phyloP scores from a whole-genome alignment of 257 asterid species.

The Plantago ovata region DNA sequence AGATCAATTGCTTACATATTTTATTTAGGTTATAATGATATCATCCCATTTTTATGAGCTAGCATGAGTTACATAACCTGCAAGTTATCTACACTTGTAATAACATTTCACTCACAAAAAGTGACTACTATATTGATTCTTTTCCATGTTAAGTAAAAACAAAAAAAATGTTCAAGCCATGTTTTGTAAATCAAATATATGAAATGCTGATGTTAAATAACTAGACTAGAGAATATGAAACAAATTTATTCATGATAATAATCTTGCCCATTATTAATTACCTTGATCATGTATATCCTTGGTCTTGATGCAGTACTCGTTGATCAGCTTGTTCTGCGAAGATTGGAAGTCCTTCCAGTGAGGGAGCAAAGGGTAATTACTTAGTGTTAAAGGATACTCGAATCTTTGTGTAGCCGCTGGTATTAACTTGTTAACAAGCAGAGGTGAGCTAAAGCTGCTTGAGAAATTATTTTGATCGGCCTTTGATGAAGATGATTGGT shows the following conservation, averaged over 20 bases:
- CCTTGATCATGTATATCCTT: slow-evolving; percentile 27
- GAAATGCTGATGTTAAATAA: not conserved
- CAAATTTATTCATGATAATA: no score
- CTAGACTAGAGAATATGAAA: not conserved
- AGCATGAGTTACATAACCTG: no score
- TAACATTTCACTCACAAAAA: no score
- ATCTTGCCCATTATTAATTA: no score
- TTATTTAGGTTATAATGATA: no score
- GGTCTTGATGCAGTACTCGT: slow-evolving; percentile 14
- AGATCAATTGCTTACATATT: no score
- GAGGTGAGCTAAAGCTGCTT: slow-evolving; percentile 22
- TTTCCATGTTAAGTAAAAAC: no score
- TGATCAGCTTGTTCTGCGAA: slow-evolving; percentile 10
- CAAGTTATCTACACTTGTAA: no score
- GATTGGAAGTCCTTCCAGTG: slow-evolving; percentile 29
- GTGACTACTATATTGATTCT: no score
- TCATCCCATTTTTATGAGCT: no score
- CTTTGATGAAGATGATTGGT: slow-evolving; percentile 25
- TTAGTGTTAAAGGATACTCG: slow-evolving; percentile 17
- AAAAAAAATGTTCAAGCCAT: no score
- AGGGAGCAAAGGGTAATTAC: slow-evolving; percentile 15
- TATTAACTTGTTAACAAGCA: slow-evolving; percentile 20
- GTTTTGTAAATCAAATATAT: no score
- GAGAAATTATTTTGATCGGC: slow-evolving; percentile 15
- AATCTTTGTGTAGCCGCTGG: slow-evolving; percentile 15